Evolutionary conservation across 2,329 filamentous ascomycete genomes (phyloP).

Genomic region (Pseudogymnoascus sp.): DNA sequence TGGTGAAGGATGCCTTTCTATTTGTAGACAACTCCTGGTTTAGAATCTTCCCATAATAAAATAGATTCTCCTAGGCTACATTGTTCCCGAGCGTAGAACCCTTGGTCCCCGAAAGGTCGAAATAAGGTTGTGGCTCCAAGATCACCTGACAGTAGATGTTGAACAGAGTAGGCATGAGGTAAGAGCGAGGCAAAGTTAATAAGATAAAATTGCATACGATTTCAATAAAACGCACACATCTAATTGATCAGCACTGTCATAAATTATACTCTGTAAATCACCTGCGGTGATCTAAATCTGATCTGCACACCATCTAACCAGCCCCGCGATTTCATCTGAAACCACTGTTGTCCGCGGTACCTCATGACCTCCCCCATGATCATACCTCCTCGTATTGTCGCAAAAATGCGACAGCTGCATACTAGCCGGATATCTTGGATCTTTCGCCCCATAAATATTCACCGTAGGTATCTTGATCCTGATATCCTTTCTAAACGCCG

Average conservation of each 20-base stretch:
- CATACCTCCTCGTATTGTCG: constrained; percentile 28
- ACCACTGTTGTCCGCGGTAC: constrained; percentile 32
- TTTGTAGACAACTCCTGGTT: not conserved
- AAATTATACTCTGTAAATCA: not conserved
- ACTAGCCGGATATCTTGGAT: constrained; percentile 34
- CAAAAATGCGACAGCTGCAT: constrained; percentile 34
- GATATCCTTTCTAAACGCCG: constrained; percentile 15
- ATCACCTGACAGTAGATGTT: not conserved
- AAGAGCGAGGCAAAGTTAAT: not conserved
- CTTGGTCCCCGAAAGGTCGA: not conserved
- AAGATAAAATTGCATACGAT: not conserved
- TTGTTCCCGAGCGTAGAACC: no score
- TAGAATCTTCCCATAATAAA: not conserved
- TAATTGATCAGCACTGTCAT: not conserved
- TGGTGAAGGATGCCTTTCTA: not conserved
- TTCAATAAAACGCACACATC: not conserved
- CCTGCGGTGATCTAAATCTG: not conserved
- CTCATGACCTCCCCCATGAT: constrained; percentile 39
- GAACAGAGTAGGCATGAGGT: not conserved
- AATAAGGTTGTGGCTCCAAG: not conserved
- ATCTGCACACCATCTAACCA: constrained; percentile 15
- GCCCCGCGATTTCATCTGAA: constrained; percentile 26
- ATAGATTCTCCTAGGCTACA: no score
- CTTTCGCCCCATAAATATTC: constrained; percentile 36
- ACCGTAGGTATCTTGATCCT: constrained; percentile 35